These are phyloP conservation scores for Citrus glauca DNA, from an alignment of 345 rosid genomes.

Conservation along the genomic window DNA sequence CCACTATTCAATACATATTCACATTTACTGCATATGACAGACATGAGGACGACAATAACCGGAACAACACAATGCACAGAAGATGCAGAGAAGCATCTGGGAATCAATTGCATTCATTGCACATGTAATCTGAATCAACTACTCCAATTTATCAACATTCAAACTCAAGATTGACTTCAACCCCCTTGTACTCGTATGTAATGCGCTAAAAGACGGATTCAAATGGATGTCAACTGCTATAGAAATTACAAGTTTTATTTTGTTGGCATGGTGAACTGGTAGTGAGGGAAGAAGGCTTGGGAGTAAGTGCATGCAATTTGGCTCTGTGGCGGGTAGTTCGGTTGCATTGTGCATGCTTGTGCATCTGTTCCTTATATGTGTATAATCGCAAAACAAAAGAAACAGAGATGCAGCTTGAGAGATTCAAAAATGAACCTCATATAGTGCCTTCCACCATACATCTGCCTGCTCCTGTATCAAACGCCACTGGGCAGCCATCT, in stretches of 20 bases:
- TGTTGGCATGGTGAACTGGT: background rate
- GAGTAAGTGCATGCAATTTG: background rate
- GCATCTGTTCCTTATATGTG: background rate
- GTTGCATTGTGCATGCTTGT: no score
- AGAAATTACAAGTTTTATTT: no score
- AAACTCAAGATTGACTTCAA: no score
- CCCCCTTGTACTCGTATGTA: no score
- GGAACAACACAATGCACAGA: background rate
- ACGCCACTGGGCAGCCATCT: conserved; percentile 41
- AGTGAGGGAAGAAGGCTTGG: background rate
- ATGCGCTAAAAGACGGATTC: background rate
- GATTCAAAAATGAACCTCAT: conserved; percentile 21
- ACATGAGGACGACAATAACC: background rate
- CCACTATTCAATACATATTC: background rate
- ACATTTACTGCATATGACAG: background rate
- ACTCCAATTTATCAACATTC: no score
- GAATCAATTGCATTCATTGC: background rate
- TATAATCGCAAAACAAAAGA: background rate
- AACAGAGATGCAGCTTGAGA: background rate
- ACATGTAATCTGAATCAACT: background rate
- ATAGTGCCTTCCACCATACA: conserved; percentile 28
- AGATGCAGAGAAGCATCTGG: no score
- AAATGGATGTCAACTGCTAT: background rate
- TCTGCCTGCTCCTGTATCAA: conserved; percentile 26
- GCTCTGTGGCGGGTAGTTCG: background rate